Evolutionary conservation across 805 yeast species (phyloP).

Genomic region (Jamesozyma spencerorum): DNA sequence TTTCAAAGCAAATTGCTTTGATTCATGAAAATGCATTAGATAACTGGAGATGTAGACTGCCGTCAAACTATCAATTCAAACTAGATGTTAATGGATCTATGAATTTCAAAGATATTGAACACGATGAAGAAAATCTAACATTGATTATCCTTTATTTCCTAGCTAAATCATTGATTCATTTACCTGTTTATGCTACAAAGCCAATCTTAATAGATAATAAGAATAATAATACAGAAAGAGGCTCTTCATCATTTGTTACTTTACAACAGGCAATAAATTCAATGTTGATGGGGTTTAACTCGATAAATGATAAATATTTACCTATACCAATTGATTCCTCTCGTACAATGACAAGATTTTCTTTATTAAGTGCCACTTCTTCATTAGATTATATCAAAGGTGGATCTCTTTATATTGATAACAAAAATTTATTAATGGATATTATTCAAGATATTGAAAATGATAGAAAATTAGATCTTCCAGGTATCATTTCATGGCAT

Average conservation of each 20-base stretch:
- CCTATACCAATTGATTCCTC: slow-evolving; percentile 59
- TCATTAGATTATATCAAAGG: slow-evolving; percentile 75
- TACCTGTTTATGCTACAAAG: slow-evolving; percentile 49
- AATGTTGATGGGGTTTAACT: slow-evolving; percentile 43
- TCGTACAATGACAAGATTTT: slow-evolving; percentile 53
- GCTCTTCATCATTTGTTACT: slow-evolving; percentile 51
- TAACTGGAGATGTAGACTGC: slow-evolving; percentile 67
- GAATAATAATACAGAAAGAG: slow-evolving; percentile 20
- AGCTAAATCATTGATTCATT: slow-evolving; percentile 53
- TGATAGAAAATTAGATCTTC: slow-evolving; percentile 44
- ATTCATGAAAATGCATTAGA: slow-evolving; percentile 62
- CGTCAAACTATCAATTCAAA: slow-evolving; percentile 51
- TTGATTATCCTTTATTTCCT: slow-evolving; percentile 52
- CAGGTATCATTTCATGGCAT: slow-evolving; percentile 53
- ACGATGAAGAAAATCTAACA: slow-evolving; percentile 39
- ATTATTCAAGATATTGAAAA: slow-evolving; percentile 41
- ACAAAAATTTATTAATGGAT: slow-evolving; percentile 45
- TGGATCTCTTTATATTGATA: slow-evolving; percentile 68
- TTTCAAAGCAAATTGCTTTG: slow-evolving; percentile 22
- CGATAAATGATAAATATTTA: slow-evolving; percentile 36
- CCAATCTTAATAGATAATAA: slow-evolving; percentile 11
- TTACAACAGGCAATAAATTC: slow-evolving; percentile 61
- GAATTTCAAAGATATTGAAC: slow-evolving; percentile 13
- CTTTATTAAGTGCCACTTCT: slow-evolving; percentile 62
- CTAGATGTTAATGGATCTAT: slow-evolving; percentile 47